Evolutionary conservation across 331 rosid genomes (phyloP).

Genomic region (Rosa hybrid): DNA sequence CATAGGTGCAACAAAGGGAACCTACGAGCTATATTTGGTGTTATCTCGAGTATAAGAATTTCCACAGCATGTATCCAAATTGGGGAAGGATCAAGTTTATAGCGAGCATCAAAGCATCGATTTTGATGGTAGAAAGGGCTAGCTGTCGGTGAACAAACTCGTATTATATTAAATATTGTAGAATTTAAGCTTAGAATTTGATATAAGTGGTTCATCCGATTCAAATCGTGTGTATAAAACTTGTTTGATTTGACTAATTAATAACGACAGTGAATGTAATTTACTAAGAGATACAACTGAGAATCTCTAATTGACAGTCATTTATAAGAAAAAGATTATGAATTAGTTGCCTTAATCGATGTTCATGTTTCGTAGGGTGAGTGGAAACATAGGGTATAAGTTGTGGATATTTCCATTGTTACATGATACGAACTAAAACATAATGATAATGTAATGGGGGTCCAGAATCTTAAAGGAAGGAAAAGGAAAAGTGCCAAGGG

Average conservation of each 20-base stretch:
- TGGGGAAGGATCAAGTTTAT: neutral
- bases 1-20: neutral
- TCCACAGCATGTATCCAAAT: neutral
- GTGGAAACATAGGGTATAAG: constrained; percentile 2
- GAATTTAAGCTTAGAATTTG: neutral
- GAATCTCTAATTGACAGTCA: no score
- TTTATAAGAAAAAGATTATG: no score
- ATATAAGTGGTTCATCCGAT: neutral
- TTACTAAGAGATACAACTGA: no score
- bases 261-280: no score
- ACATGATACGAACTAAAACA: neutral
- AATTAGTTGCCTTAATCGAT: neutral
- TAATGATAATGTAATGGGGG: constrained; percentile 19
- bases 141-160: neutral
- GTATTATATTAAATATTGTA: neutral
- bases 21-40: neutral
- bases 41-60: neutral
- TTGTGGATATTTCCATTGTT: constrained; percentile 22
- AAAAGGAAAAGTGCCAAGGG: constrained; percentile 48
- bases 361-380: neutral
- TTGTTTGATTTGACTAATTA: no score
- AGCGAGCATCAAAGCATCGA: neutral
- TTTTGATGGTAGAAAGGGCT: neutral
- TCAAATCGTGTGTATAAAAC: neutral
- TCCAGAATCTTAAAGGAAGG: constrained; percentile 40